Percentiles rank a stretch among this genome's conserved stretches.
Conservation (phyloP, 805 yeast species). For the Alloascoidea africana region DNA sequence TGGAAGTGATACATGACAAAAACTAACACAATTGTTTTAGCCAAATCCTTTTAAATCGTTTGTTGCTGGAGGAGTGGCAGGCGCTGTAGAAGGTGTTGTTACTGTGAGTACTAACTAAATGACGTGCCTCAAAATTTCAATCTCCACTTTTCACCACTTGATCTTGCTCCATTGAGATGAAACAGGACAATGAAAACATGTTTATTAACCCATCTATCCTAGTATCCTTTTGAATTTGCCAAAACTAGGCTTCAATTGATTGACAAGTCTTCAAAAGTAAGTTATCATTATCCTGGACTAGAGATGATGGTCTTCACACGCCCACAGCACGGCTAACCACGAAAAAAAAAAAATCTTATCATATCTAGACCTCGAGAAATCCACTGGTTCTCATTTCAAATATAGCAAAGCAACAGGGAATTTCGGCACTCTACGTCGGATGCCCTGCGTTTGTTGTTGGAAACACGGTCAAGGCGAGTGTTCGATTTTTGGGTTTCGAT, state of each 20-base stretch:
- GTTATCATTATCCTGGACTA: slow-evolving; percentile 2
- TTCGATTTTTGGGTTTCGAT: slow-evolving; percentile 87
- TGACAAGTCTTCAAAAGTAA: slow-evolving; percentile 10
- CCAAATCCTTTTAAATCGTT: slow-evolving; percentile 19
- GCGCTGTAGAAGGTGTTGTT: slow-evolving; percentile 57
- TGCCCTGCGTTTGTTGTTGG: slow-evolving; percentile 96
- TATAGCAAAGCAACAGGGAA: slow-evolving; percentile 66
- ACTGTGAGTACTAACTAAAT: slow-evolving; percentile 25
- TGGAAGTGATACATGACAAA: too few species aligned
- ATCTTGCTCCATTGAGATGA: too few species aligned
- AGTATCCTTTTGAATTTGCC: slow-evolving; percentile 92
- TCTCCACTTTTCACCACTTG: too few species aligned
- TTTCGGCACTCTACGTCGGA: slow-evolving; percentile 73
- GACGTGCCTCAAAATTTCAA: background rate
- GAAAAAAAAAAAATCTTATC: slow-evolving; percentile 2
- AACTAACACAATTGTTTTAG: background rate
- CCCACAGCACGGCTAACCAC: too few species aligned
- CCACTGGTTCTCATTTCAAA: slow-evolving; percentile 71
- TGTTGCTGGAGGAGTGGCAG: slow-evolving; percentile 30
- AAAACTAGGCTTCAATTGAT: slow-evolving; percentile 62
- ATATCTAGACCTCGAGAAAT: slow-evolving; percentile 50
- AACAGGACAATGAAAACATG: background rate
- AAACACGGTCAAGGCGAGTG: slow-evolving; percentile 92
- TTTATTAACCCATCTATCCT: background rate
- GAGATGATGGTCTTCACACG: background rate